Evolutionary conservation across 2,329 filamentous ascomycete genomes (phyloP).

Genomic region (Nothophoma quercina): DNA sequence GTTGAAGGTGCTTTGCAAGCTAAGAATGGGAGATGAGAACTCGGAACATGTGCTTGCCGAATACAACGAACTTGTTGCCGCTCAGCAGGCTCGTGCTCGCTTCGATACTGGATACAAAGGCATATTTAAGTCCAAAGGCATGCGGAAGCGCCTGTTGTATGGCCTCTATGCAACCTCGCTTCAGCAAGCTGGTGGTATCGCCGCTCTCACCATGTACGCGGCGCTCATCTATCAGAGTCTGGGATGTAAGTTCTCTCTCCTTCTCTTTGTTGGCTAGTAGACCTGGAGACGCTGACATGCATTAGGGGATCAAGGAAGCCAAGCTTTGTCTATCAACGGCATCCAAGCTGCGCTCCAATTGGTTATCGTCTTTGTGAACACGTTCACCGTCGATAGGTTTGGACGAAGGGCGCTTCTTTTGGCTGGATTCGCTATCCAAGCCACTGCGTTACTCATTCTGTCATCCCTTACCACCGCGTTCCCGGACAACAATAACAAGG

Average conservation of each 20-base stretch:
- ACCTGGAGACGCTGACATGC: not conserved
- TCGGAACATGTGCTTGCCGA: slow-evolving; percentile 8
- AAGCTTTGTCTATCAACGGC: slow-evolving; percentile 11
- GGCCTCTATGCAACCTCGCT: slow-evolving; percentile 8
- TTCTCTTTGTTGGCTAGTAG: not conserved
- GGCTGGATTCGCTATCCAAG: slow-evolving; percentile 14
- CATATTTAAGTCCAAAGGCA: slow-evolving; percentile 10
- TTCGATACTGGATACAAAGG: slow-evolving; percentile 11
- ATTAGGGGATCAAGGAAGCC: slow-evolving; percentile 4
- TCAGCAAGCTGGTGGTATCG: slow-evolving; percentile 17
- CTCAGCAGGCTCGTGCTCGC: slow-evolving; percentile 10
- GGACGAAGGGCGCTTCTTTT: slow-evolving; percentile 12
- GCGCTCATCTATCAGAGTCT: slow-evolving; percentile 9
- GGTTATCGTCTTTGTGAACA: slow-evolving; percentile 11
- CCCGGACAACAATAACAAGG: slow-evolving; percentile 2
- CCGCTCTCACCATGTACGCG: slow-evolving; percentile 14
- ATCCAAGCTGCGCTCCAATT: slow-evolving; percentile 11
- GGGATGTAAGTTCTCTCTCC: not conserved
- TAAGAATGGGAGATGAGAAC: slow-evolving; percentile 10
- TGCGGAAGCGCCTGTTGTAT: slow-evolving; percentile 11
- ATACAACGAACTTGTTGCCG: slow-evolving; percentile 13
- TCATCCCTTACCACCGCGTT: slow-evolving; percentile 4
- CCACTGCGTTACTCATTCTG: not conserved
- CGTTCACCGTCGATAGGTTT: slow-evolving; percentile 10
- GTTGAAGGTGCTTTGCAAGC: slow-evolving; percentile 6